phyloP scores from a whole-genome alignment of 2,329 filamentous ascomycete genomes.

The Huntiella savannae region DNA sequence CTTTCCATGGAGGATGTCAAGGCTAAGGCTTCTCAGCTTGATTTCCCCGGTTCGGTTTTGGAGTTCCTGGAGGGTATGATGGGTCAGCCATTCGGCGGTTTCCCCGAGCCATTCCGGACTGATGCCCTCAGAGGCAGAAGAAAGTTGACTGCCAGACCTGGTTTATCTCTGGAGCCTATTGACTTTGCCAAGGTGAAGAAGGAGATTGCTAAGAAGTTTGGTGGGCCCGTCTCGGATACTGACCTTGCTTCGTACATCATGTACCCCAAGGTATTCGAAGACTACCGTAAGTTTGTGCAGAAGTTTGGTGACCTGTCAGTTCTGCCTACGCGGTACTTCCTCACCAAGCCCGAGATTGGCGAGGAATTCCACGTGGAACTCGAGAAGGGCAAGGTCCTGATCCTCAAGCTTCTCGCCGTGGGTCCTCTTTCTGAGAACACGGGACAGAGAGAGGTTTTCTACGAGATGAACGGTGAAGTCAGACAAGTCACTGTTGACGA shows the following conservation, averaged over 20 bases:
- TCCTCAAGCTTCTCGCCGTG: slow-evolving; percentile 86
- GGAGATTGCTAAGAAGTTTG: slow-evolving; percentile 73
- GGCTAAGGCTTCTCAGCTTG: slow-evolving; percentile 68
- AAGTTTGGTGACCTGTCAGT: slow-evolving; percentile 92
- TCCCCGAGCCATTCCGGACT: slow-evolving; percentile 84
- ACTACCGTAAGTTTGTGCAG: slow-evolving; percentile 82
- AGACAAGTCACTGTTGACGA: slow-evolving; percentile 87
- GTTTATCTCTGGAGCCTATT: slow-evolving; percentile 73
- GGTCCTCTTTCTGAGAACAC: slow-evolving; percentile 93
- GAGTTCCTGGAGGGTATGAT: slow-evolving; percentile 98
- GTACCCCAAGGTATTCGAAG: slow-evolving; percentile 98
- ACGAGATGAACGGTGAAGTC: slow-evolving; percentile 98
- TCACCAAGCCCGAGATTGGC: slow-evolving; percentile 76
- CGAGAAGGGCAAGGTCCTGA: slow-evolving; percentile 96
- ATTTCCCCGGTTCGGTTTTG: slow-evolving; percentile 92
- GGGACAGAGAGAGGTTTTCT: slow-evolving; percentile 93
- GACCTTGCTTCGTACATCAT: slow-evolving; percentile 89
- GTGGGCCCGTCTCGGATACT: slow-evolving; percentile 60
- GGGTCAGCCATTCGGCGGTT: slow-evolving; percentile 95
- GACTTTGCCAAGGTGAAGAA: slow-evolving; percentile 73
- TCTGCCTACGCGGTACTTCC: slow-evolving; percentile 86
- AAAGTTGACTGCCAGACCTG: slow-evolving; percentile 94
- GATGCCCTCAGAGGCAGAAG: slow-evolving; percentile 74
- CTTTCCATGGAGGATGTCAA: slow-evolving; percentile 67
- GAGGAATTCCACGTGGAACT: slow-evolving; percentile 98